Evolutionary conservation across 805 yeast species (phyloP).

Genomic region (Jamesozyma lodderae): DNA sequence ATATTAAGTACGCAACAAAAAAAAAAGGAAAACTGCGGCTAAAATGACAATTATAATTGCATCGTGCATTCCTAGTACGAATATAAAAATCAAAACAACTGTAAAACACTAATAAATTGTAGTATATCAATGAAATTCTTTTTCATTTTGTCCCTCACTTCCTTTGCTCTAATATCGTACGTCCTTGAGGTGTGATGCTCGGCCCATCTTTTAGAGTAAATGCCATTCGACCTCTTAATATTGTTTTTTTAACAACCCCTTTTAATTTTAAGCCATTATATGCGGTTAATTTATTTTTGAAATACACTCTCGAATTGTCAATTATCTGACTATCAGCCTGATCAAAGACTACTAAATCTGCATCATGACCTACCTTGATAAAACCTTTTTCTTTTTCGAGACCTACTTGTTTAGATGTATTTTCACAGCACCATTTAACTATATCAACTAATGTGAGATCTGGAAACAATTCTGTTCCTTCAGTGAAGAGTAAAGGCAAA

Average conservation of each 20-base stretch:
- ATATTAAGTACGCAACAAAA: no score
- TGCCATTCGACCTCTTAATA: constrained; percentile 79
- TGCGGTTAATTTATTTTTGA: constrained; percentile 84
- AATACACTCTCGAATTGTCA: constrained; percentile 47
- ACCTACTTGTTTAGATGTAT: constrained; percentile 84
- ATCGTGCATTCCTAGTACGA: no score
- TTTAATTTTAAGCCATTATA: constrained; percentile 60
- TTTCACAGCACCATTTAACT: constrained; percentile 68
- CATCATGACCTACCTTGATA: constrained; percentile 69
- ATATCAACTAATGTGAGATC: constrained; percentile 45
- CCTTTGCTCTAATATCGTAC: no score
- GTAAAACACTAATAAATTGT: no score
- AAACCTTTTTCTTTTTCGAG: constrained; percentile 62
- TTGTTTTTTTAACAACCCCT: constrained; percentile 74
- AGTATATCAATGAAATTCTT: no score
- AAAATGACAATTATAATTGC: no score
- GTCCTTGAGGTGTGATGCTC: no score
- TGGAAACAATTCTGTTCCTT: constrained; percentile 34
- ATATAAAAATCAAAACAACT: no score
- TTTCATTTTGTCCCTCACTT: no score
- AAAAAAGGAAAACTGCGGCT: no score
- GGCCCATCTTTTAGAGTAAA: no score
- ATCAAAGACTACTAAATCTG: constrained; percentile 81
- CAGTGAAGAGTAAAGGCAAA: constrained; percentile 70
- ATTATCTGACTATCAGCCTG: constrained; percentile 43